These are phyloP conservation scores for Yamadazyma endophytica DNA, from an alignment of 805 yeast species.

Conservation along the genomic window DNA sequence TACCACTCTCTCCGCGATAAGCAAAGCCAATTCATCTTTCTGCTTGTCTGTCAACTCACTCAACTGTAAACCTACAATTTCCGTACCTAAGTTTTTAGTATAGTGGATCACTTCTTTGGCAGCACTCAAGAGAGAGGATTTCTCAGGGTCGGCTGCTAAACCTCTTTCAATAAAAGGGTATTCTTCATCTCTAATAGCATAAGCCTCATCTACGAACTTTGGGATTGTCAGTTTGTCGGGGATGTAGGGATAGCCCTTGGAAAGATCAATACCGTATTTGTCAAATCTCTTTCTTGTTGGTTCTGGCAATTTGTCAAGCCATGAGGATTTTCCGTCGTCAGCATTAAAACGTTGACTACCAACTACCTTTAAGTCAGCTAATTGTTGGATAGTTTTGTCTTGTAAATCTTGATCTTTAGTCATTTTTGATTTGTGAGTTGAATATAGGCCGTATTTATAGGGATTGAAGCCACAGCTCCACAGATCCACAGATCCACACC, in stretches of 20 bases:
- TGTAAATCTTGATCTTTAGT: background rate
- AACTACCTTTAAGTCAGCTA: constrained; percentile 7
- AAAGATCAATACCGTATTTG: constrained; percentile 21
- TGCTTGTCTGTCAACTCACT: constrained; percentile 22
- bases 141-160: constrained; percentile 27
- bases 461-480: background rate
- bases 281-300: constrained; percentile 19
- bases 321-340: constrained; percentile 5
- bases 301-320: constrained; percentile 18
- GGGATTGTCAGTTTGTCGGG: constrained; percentile 21
- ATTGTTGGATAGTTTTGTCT: constrained; percentile 10
- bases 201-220: constrained; percentile 26
- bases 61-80: constrained; percentile 27
- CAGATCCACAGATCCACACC: too few species aligned
- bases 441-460: background rate
- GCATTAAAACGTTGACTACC: constrained; percentile 4
- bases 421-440: background rate
- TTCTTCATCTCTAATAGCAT: constrained; percentile 17
- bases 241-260: constrained; percentile 22
- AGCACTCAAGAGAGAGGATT: constrained; percentile 24
- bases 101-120: constrained; percentile 25
- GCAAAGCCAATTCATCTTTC: constrained; percentile 25
- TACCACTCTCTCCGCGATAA: constrained; percentile 26
- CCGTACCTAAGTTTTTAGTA: constrained; percentile 24
- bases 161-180: constrained; percentile 24